Base-by-base conservation (phyloP, 164 flowering plant genomes). In the Macadamia integrifolia region DNA sequence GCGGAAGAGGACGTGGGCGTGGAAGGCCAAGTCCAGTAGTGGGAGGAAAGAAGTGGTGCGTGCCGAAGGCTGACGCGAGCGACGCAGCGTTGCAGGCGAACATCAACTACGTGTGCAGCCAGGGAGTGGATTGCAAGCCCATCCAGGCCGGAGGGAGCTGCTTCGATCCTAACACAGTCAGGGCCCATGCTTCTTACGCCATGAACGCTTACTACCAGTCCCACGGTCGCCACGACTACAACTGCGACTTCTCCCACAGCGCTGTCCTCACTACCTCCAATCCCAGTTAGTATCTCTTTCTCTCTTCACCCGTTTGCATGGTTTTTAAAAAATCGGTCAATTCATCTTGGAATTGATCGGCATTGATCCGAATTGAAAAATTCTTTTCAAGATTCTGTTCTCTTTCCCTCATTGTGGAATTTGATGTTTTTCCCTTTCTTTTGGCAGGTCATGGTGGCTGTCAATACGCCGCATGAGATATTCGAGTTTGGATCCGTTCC, bases 121-220 rank as follows among this genome's bases (percentile, higher is more conserved):
- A 32, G 2, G 88, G 86, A 48, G 71, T 71, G 61, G 84, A 86
- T 60, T 91, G 94, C 67, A 66, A 23, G 68, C 86, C 90, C 3
- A 85, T 91, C 23, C 87, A 87, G 60, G 44, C 66, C 0, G 87
- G 85, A 49, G 92, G 92, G 58, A 53, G 81, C 9, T 91, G 97
- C 62, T 91, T 79, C 60, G n/a, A 63, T 30, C 94, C 97, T 1
- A 74, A 85, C 70, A 81, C 75, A 9, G 70, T 83, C 7, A 59
- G 80, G 62, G 72, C 89, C 0, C 97, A 91, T 62, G 92, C 94
- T 6, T 52, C 88, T 1, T 91, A 77, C 62, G 85, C 77, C 63
- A 87, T 88, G 91, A 87, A 88, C 66, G 77, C 87, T 9, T 87
- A 66, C 72, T 88, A 80, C 53, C 86, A 82, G 62, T 49, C 78